A percentile compares a stretch with the other conserved stretches of the same genome.
Evolutionary conservation across 306 rosid genomes (phyloP).

Genomic region (Astragalus membranaceus): DNA sequence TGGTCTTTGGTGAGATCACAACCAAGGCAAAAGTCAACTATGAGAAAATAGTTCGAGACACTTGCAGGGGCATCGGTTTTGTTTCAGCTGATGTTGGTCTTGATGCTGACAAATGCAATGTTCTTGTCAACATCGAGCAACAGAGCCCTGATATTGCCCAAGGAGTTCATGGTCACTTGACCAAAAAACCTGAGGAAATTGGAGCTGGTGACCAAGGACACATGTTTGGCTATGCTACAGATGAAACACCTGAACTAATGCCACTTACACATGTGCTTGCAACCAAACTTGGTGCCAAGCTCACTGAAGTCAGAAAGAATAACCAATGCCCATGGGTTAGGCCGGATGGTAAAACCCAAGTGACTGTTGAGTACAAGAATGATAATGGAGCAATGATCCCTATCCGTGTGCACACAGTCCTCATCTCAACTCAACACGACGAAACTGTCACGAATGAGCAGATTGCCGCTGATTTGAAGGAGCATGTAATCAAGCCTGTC

Average conservation of each 20-base stretch:
- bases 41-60: slow-evolving; percentile 71
- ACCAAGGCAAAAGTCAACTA: slow-evolving; percentile 69
- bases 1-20: slow-evolving; percentile 85
- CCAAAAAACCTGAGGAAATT: slow-evolving; percentile 72
- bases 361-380: slow-evolving; percentile 69
- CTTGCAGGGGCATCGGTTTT: slow-evolving; percentile 74
- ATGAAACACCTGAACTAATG: slow-evolving; percentile 72
- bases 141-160: slow-evolving; percentile 81
- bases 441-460: slow-evolving; percentile 58
- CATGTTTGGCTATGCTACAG: slow-evolving; percentile 84
- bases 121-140: slow-evolving; percentile 71
- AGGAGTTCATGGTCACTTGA: slow-evolving; percentile 71
- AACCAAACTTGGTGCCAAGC: slow-evolving; percentile 74
- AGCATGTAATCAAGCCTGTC: slow-evolving; percentile 70
- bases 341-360: slow-evolving; percentile 87
- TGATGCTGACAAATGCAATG: slow-evolving; percentile 76
- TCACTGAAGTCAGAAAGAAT: slow-evolving; percentile 74
- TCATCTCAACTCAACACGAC: slow-evolving; percentile 76
- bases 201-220: slow-evolving; percentile 90
- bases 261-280: slow-evolving; percentile 79
- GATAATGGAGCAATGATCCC: slow-evolving; percentile 82
- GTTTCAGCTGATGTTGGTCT: slow-evolving; percentile 66
- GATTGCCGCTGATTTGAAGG: slow-evolving; percentile 59
- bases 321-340: slow-evolving; percentile 67
- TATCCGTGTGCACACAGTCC: slow-evolving; percentile 68